phyloP scores from a whole-genome alignment of 768 basidiomycete genomes.

The Leccinum olivaceopallidum region DNA sequence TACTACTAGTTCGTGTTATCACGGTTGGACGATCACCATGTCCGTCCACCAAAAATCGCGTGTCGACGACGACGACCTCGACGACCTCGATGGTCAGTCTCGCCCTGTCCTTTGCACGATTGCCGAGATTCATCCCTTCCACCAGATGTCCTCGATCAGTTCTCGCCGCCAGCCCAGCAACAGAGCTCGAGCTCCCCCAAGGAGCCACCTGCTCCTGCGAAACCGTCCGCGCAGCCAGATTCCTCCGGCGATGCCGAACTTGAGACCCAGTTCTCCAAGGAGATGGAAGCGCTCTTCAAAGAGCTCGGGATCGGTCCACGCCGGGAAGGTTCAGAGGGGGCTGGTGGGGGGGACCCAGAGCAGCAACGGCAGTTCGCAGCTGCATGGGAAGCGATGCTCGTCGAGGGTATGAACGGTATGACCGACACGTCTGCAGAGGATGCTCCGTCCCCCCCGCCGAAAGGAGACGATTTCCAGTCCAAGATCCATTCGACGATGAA shows the following conservation, averaged over 20 bases:
- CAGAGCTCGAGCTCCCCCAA: conserved; percentile 13
- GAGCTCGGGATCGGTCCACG: conserved; percentile 16
- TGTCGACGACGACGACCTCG: conserved; percentile 39
- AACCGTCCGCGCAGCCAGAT: conserved; percentile 19
- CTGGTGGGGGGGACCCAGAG: conserved; percentile 11
- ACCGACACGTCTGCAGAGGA: neutral
- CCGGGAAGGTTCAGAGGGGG: conserved; percentile 13
- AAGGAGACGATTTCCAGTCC: conserved; percentile 57
- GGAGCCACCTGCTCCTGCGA: conserved; percentile 17
- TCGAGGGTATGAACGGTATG: conserved; percentile 54
- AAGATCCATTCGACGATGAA: conserved; percentile 73
- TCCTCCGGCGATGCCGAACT: conserved; percentile 28
- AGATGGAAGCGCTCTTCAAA: conserved; percentile 46
- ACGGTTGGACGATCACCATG: neutral
- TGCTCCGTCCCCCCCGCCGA: conserved; percentile 9
- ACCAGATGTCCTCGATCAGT: conserved; percentile 52
- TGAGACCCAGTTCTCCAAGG: conserved; percentile 39
- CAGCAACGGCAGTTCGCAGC: conserved; percentile 46
- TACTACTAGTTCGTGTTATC: too few relatives aligned
- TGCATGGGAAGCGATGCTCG: conserved; percentile 73
- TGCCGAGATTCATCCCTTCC: conserved; percentile 10
- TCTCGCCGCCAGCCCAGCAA: conserved; percentile 26
- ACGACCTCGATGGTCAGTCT: conserved; percentile 43
- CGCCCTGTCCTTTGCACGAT: neutral
- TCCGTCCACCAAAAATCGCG: conserved; percentile 12